Conservation (phyloP, 495 filamentous ascomycete species). For the Tuber umbilicatum region DNA sequence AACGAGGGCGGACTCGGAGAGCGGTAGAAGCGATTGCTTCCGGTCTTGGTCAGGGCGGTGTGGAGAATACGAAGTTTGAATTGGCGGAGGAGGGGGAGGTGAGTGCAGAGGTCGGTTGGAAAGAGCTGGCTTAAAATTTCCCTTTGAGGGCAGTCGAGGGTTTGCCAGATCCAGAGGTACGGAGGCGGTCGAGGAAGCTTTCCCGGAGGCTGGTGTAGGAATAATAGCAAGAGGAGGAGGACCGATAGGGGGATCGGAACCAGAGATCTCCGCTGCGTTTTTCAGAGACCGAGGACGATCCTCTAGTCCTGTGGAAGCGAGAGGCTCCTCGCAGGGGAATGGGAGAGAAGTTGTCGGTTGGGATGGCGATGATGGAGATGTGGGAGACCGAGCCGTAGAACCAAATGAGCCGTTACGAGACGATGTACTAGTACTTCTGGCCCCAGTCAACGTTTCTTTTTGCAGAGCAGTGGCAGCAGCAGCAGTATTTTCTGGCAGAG, state of each 20-base stretch:
- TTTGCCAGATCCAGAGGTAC: conserved; percentile 1
- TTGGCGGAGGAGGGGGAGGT: conserved; percentile 39
- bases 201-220: conserved; percentile 22
- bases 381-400: conserved; percentile 20
- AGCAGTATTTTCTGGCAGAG: conserved; percentile 8
- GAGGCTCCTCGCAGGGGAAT: conserved; percentile 23
- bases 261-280: background rate
- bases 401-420: conserved; percentile 28
- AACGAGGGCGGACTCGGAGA: conserved; percentile 48
- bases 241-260: background rate
- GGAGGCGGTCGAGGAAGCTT: conserved; percentile 31
- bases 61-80: conserved; percentile 38
- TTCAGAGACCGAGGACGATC: conserved; percentile 18
- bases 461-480: conserved; percentile 1
- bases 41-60: conserved; percentile 47
- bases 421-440: conserved; percentile 20
- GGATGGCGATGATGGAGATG: conserved; percentile 25
- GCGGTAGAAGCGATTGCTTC: conserved; percentile 50
- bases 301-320: conserved; percentile 22
- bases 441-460: background rate
- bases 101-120: conserved; percentile 42
- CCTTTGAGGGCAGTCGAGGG: conserved; percentile 9
- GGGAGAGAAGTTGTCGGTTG: conserved; percentile 22
- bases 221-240: conserved; percentile 14
- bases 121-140: conserved; percentile 22